Evolutionary conservation across 768 basidiomycete genomes (phyloP).

Genomic region (Phylloporus rhodoxanthus): DNA sequence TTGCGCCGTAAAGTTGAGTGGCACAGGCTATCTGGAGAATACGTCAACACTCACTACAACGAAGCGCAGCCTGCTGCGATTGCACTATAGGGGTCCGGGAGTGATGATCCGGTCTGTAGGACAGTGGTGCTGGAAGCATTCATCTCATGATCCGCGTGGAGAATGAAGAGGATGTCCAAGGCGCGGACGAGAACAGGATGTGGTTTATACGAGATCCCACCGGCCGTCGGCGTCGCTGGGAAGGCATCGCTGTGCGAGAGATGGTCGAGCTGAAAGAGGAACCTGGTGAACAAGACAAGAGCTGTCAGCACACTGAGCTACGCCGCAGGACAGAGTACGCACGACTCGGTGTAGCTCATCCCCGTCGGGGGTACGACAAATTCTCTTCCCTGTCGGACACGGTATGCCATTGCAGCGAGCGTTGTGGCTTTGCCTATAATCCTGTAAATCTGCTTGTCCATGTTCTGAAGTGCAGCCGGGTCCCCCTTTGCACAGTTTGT

Average conservation of each 20-base stretch:
- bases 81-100: constrained; percentile 88
- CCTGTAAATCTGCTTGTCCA: constrained; percentile 91
- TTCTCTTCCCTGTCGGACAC: constrained; percentile 82
- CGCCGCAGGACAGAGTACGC: constrained; percentile 2
- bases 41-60: constrained; percentile 58
- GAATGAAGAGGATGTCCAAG: constrained; percentile 78
- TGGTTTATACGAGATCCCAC: constrained; percentile 57
- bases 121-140: constrained; percentile 85
- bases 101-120: constrained; percentile 80
- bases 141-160: constrained; percentile 88
- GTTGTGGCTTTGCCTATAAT: constrained; percentile 86
- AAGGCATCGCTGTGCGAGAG: constrained; percentile 36
- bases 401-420: constrained; percentile 92
- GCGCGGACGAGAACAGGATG: constrained; percentile 85
- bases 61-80: constrained; percentile 87
- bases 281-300: constrained; percentile 36
- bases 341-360: constrained; percentile 81
- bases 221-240: constrained; percentile 35
- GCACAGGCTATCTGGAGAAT: not conserved
- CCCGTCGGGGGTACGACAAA: constrained; percentile 82
- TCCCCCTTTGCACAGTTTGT: constrained; percentile 66
- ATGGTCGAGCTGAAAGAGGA: constrained; percentile 89
- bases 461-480: constrained; percentile 58
- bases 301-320: not conserved
- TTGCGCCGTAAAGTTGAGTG: not conserved